Evolutionary conservation across 208 protist genomes (phyloP).

Genomic region (Trichomonas gallinae): DNA sequence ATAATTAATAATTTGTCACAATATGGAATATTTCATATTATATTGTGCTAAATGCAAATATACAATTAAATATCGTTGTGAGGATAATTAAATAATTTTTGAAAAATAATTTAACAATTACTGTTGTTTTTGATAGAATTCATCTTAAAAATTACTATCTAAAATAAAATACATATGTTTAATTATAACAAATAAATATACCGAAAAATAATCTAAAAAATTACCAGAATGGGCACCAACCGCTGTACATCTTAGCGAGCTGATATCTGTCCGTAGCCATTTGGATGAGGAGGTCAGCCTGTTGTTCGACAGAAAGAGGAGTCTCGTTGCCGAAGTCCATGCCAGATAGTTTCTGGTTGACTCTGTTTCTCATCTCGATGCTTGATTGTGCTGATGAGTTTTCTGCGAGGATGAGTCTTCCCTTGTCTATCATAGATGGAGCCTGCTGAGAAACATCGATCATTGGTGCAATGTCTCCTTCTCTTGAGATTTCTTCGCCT

Average conservation of each 20-base stretch:
- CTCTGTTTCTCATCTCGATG: not conserved
- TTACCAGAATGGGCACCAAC: conserved; percentile 19
- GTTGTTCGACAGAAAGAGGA: not conserved
- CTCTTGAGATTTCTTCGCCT: not conserved
- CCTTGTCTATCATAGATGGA: not conserved
- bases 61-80: no score
- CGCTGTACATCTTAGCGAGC: not conserved
- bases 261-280: not conserved
- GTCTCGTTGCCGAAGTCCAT: not conserved
- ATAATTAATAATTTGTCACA: no score
- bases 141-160: not conserved
- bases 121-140: no score
- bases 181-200: not conserved
- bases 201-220: no score
- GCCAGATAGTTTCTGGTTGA: not conserved
- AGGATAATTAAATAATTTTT: not conserved
- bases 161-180: not conserved
- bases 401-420: not conserved
- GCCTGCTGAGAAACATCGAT: not conserved
- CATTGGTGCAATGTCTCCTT: no score
- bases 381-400: not conserved
- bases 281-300: not conserved
- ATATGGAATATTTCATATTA: no score
- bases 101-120: not conserved
- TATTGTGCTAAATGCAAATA: no score